Base-by-base conservation (phyloP, 345 rosid species). In the Isatis tinctoria region DNA sequence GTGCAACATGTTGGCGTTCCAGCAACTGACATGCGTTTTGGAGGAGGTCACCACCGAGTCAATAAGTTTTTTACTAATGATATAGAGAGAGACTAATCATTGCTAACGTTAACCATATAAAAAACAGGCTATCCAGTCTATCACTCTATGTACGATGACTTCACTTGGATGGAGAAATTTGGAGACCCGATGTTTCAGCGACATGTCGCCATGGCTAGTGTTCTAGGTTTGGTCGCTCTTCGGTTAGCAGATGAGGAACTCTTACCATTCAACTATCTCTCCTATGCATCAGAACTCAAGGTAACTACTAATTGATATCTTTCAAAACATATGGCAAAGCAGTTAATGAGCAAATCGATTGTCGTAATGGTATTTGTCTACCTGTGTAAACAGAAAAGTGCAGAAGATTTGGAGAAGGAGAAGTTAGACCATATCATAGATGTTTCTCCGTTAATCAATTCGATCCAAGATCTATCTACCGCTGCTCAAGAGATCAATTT, bases 141-240 rank as follows among this genome's bases (percentile, higher is more conserved):
- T 73, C 98, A 92, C 75, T 90, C 97, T 14, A 86, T 87, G 88
- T 92, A 90, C 17, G 97, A 92, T 69, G 95, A 92, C 73, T 92
- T 80, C 58, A 45, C 81, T 63, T 92, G 97, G 98, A 90, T 88
- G 93, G 75, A 90, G 62, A 87, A 86, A 3, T 90, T 83, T 66
- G 98, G 98, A 11, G 93, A 87, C 58, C 97, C 90, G 6, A 78
- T 72, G 83, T 90, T 92, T 74, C 88, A 71, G 1, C 84, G 96
- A 81, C 90, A 88, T 78, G 81, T 88, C 18, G 96, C 98, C 84
- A 90, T 45, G 63, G 93, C 98, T 47, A 92, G 91, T 59, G 63
- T 92, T 26, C 78, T 91, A 80, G 98, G 95, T 74, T 86, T 86
- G 76, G 79, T 83, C 20, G 91, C 96, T 70, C 95, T 92, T 58